These are phyloP conservation scores for Clonostachys byssicola DNA, from an alignment of 2,329 filamentous ascomycete genomes.

Conservation along the genomic window DNA sequence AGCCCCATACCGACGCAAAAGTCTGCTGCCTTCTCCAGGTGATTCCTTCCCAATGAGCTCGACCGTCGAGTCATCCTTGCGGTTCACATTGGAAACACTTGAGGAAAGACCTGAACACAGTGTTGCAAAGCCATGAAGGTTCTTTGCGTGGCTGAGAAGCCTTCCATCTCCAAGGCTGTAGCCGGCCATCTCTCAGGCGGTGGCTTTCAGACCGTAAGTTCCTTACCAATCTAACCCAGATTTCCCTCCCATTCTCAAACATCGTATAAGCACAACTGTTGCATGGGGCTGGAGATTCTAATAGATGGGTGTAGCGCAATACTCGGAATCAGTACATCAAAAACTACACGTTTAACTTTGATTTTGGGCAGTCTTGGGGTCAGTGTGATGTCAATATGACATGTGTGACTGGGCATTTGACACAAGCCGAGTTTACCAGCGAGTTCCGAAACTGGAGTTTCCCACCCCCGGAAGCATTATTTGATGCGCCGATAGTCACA, in stretches of 20 bases:
- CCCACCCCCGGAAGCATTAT: constrained; percentile 74
- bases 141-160: constrained; percentile 62
- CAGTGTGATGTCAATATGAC: constrained; percentile 88
- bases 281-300: not conserved
- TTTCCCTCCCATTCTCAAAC: not conserved
- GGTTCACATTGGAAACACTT: too few relatives aligned
- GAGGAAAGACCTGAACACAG: too few relatives aligned
- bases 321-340: constrained; percentile 78
- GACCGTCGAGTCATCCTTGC: too few relatives aligned
- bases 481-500: constrained; percentile 72
- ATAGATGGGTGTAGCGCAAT: constrained; percentile 45
- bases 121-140: constrained; percentile 39
- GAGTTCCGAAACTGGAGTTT: constrained; percentile 77
- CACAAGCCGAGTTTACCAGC: constrained; percentile 69
- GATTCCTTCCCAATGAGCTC: too few relatives aligned
- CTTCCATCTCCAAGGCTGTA: constrained; percentile 92
- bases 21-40: too few relatives aligned
- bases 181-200: constrained; percentile 85
- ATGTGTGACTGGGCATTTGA: constrained; percentile 85
- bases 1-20: too few relatives aligned
- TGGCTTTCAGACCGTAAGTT: constrained; percentile 61
- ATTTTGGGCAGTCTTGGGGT: constrained; percentile 79
- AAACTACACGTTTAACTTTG: constrained; percentile 89
- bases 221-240: constrained; percentile 1
- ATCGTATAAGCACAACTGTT: too few relatives aligned